phyloP scores from a whole-genome alignment of 306 rosid species.

The Lathyrus aphaca region DNA sequence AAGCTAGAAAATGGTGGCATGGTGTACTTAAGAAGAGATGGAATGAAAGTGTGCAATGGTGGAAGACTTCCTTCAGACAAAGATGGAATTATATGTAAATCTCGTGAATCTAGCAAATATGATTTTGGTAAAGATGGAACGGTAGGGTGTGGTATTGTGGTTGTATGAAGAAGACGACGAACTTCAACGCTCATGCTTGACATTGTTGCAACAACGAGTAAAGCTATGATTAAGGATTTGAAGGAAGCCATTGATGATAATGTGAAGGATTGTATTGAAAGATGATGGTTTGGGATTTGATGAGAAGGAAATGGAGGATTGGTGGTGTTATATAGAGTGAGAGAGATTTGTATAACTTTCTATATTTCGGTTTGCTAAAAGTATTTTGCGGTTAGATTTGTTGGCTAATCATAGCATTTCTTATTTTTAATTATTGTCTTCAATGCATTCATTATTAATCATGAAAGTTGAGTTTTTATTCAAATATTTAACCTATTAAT shows the following conservation, averaged over 20 bases:
- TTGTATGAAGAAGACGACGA: constrained; percentile 40
- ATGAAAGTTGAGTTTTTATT: too few species aligned
- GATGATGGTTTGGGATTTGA: background rate
- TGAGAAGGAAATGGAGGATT: background rate
- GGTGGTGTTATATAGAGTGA: constrained; percentile 28
- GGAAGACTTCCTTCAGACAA: background rate
- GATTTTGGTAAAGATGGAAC: constrained; percentile 35
- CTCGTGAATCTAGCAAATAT: background rate
- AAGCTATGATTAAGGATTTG: constrained; percentile 18
- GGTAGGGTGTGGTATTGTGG: constrained; percentile 25
- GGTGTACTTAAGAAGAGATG: background rate
- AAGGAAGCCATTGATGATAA: constrained; percentile 28
- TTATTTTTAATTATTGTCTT: too few species aligned
- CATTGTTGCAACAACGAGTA: constrained; percentile 26
- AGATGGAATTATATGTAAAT: background rate
- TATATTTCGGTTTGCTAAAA: too few species aligned
- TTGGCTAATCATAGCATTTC: too few species aligned
- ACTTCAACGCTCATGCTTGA: constrained; percentile 40
- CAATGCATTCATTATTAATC: too few species aligned
- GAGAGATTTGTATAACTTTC: background rate
- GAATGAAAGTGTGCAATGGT: too few species aligned
- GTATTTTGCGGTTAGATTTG: too few species aligned
- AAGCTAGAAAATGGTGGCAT: constrained; percentile 38
- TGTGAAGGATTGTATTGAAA: background rate
- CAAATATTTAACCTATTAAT: too few species aligned